Evolutionary conservation across 768 basidiomycete species (phyloP).

Genomic region (Cystoderma amianthinum): DNA sequence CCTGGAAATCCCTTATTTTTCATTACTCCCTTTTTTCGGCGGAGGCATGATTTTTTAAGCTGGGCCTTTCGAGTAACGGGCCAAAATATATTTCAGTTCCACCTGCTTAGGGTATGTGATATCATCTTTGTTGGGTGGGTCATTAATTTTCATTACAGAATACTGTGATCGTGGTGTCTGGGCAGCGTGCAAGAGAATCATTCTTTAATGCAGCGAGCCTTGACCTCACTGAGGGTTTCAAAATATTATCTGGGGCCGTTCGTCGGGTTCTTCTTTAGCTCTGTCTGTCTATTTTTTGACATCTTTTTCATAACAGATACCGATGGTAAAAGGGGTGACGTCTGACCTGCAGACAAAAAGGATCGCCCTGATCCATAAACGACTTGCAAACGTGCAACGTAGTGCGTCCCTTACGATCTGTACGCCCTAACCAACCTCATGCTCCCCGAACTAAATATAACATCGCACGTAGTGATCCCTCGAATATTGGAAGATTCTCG

Average conservation of each 20-base stretch:
- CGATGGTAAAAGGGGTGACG: slow-evolving; percentile 70
- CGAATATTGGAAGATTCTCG: slow-evolving; percentile 59
- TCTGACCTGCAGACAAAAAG: slow-evolving; percentile 58
- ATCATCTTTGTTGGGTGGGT: no score
- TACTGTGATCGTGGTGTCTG: slow-evolving; percentile 70
- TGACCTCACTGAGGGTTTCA: slow-evolving; percentile 76
- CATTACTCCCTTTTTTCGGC: slow-evolving; percentile 62
- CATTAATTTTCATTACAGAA: slow-evolving; percentile 48
- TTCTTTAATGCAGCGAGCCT: slow-evolving; percentile 68
- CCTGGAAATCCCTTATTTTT: slow-evolving; percentile 53
- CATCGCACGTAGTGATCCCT: no score
- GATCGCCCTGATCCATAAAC: slow-evolving; percentile 64
- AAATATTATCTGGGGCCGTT: slow-evolving; percentile 72
- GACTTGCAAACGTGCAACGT: slow-evolving; percentile 56
- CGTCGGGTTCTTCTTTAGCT: slow-evolving; percentile 22
- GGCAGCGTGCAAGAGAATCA: slow-evolving; percentile 58
- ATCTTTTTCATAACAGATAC: slow-evolving; percentile 53
- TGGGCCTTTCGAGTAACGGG: slow-evolving; percentile 67
- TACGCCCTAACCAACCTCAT: slow-evolving; percentile 48
- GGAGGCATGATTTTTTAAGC: slow-evolving; percentile 66
- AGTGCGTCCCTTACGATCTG: slow-evolving; percentile 55
- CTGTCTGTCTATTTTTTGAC: no score
- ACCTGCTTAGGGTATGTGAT: slow-evolving; percentile 52
- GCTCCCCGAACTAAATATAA: no score
- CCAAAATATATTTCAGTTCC: slow-evolving; percentile 62